Percentiles rank a stretch among this genome's conserved stretches.
These are phyloP conservation scores for Rehmannia glutinosa DNA, from an alignment of 257 asterid species.

Conservation along the genomic window DNA sequence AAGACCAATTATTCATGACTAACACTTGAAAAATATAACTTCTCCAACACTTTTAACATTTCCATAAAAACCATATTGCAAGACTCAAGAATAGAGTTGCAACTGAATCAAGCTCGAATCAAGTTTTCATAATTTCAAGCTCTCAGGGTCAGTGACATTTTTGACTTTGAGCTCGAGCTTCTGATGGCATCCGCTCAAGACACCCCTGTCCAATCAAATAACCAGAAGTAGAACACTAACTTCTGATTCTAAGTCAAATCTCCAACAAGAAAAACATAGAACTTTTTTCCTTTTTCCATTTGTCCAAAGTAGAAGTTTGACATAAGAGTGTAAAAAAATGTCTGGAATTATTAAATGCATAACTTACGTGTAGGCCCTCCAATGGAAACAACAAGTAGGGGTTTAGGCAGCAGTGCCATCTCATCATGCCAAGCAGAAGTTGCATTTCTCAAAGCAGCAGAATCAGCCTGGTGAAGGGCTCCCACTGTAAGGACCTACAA, in stretches of 20 bases:
- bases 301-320: not conserved
- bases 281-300: not conserved
- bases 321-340: not conserved
- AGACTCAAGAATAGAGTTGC: not conserved
- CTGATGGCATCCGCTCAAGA: not conserved
- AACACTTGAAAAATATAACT: not conserved
- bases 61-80: not conserved
- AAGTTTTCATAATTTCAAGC: not conserved
- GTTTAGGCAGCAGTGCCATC: slow-evolving; percentile 56
- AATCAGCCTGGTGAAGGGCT: slow-evolving; percentile 80
- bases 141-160: no score
- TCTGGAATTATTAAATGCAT: not conserved
- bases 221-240: not conserved
- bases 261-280: not conserved
- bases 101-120: not conserved
- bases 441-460: slow-evolving; percentile 57
- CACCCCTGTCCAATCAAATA: not conserved
- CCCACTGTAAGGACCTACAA: slow-evolving; percentile 78
- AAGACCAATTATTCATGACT: not conserved
- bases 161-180: not conserved
- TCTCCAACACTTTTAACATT: not conserved
- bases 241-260: not conserved
- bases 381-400: slow-evolving; percentile 70
- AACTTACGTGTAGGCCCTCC: slow-evolving; percentile 86
- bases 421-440: slow-evolving; percentile 73